These are phyloP conservation scores for Quillaja saponaria DNA, from an alignment of 306 rosid species.

Conservation along the genomic window DNA sequence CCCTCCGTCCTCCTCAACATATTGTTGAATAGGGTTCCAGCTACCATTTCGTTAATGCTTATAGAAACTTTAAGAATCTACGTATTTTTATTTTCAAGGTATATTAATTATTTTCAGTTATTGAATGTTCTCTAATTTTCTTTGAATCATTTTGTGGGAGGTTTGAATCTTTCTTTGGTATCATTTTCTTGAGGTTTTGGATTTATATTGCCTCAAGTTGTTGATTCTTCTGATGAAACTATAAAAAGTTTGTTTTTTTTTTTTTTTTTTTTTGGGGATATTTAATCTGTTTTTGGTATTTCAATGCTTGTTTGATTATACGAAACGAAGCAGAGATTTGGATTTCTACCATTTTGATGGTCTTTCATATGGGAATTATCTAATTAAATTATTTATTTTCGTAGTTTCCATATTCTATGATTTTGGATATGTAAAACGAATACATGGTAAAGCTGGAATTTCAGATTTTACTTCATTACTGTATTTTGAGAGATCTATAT, in stretches of 20 bases:
- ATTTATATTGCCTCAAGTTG: conserved; percentile 16
- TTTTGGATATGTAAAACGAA: conserved; percentile 3
- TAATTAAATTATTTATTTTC: not conserved
- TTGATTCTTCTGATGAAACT: conserved; percentile 23
- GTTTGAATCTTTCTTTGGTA: conserved; percentile 32
- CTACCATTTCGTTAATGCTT: conserved; percentile 28
- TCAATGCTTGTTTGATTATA: conserved; percentile 5
- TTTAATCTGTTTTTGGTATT: not conserved
- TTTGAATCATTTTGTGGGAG: conserved; percentile 15
- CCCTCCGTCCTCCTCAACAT: conserved; percentile 6
- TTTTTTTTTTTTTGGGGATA: not conserved
- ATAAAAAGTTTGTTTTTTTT: conserved; percentile 8
- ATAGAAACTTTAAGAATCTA: conserved; percentile 12
- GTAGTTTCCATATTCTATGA: not conserved
- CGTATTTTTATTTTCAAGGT: conserved; percentile 30
- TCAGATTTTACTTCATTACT: conserved; percentile 10
- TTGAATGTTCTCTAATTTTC: not conserved
- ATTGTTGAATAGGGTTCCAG: conserved; percentile 16
- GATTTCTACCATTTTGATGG: conserved; percentile 24
- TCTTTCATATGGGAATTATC: conserved; percentile 10
- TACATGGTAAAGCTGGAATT: conserved; percentile 6
- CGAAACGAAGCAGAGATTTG: not conserved
- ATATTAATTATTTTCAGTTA: conserved; percentile 20
- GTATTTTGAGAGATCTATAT: conserved; percentile 21
- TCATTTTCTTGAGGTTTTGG: too few species aligned